Evolutionary conservation across 2,329 filamentous ascomycete genomes (phyloP), one percentile per base, ranked within the genome.

Genomic region (Aspergillus niger): DNA sequence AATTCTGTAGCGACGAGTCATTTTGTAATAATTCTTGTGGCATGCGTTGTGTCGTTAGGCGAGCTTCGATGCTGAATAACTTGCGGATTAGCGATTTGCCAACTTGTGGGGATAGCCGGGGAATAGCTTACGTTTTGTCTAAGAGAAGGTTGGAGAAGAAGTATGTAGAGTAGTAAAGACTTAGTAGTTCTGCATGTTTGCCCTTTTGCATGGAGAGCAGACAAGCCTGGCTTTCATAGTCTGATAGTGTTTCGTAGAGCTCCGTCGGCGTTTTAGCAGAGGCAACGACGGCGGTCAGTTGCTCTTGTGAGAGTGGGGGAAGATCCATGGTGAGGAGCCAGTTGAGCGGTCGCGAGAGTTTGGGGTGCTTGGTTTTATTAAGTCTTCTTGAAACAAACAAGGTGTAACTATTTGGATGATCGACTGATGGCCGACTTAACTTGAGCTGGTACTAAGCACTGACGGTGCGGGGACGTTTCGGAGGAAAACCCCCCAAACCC

Each of bases 101-200:
- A 53, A 39, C 4, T 11, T 30, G 15, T n/a, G 30, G 39, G 15
- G 56, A 44, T 36, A 41, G 38, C n/a, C 22, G 20, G 3, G 8
- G n/a, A 20, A 43, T 24, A 65, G 5, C 75, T 67, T 30, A 79
- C 77, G 77, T 69, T 66, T 79, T 70, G 52, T 77, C 70, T 8
- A 71, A 72, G 47, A 79, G 71, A 50, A 79, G 72, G 43, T 77
- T 75, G 6, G 73, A 72, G 50, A 79, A 71, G 50, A 79, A 71
- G 59, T 76, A 78, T 11, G 70, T 70, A 5, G 75, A 74, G 53
- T 78, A 79, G 60, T 74, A 79, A 7, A 71, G 61, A 63, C 72
- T 73, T 13, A 79, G 63, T 3, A 78, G 64, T 10, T 71, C 64
- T 5, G 63, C 47, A 28, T 75, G 68, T 13, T 65, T 65, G 4